A percentile compares a stretch with the other conserved stretches of the same genome.
phyloP scores from a whole-genome alignment of 2,329 filamentous ascomycete species.

The Microsporum audouinii region DNA sequence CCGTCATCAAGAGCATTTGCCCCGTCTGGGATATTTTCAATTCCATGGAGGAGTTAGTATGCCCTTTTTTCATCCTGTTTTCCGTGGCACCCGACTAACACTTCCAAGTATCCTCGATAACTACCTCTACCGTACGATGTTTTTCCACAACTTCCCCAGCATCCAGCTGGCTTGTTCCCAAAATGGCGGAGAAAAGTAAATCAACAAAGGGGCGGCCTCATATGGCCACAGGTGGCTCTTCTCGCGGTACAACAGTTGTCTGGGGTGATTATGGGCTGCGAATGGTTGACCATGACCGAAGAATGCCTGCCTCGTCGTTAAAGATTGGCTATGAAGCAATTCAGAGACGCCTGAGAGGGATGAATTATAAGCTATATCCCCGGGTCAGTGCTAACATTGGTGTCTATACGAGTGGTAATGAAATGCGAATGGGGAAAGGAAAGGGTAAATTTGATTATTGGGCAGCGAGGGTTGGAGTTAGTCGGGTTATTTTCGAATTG shows the following conservation, averaged over 20 bases:
- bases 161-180: constrained; percentile 71
- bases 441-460: constrained; percentile 97
- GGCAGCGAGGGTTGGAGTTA: constrained; percentile 81
- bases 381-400: constrained; percentile 84
- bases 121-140: constrained; percentile 41
- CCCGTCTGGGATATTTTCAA: constrained; percentile 25
- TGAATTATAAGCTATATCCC: constrained; percentile 88
- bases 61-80: not conserved
- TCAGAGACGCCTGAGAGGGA: constrained; percentile 71
- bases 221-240: constrained; percentile 80
- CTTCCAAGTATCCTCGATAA: constrained; percentile 18
- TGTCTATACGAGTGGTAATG: constrained; percentile 90
- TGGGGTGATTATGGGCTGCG: constrained; percentile 95
- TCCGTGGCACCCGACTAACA: constrained; percentile 9
- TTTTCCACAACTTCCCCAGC: constrained; percentile 60
- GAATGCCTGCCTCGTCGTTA: constrained; percentile 75
- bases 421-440: constrained; percentile 98
- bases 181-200: constrained; percentile 69
- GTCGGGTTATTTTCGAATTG: constrained; percentile 83
- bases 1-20: constrained; percentile 27
- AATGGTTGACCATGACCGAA: constrained; percentile 84
- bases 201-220: constrained; percentile 77
- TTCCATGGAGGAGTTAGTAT: constrained; percentile 26
- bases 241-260: constrained; percentile 84
- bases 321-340: constrained; percentile 92